Percentiles rank a stretch among this genome's conserved stretches.
phyloP scores from a whole-genome alignment of 1,139 yeast species.

The Meyerozyma carpophila region DNA sequence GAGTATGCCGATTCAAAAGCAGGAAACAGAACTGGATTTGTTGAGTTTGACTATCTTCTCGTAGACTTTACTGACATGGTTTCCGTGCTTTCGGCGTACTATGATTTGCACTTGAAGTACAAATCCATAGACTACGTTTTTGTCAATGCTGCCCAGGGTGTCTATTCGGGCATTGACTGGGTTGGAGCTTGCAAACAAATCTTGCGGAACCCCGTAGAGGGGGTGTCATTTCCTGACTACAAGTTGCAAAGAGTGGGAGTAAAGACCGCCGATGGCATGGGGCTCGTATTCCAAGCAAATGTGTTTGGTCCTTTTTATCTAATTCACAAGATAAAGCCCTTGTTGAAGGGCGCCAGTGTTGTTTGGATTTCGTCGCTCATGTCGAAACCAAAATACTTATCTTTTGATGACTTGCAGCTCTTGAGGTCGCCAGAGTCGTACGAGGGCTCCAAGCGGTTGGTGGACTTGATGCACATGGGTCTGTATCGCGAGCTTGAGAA shows the following conservation, averaged over 20 bases:
- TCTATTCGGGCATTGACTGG: slow-evolving; percentile 85
- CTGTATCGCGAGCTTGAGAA: slow-evolving; percentile 47
- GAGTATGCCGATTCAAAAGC: slow-evolving; percentile 36
- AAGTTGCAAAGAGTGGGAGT: slow-evolving; percentile 77
- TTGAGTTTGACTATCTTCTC: slow-evolving; percentile 81
- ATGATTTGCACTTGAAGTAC: slow-evolving; percentile 63
- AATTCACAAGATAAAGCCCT: slow-evolving; percentile 52
- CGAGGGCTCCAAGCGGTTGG: slow-evolving; percentile 86
- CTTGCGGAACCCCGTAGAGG: slow-evolving; percentile 58
- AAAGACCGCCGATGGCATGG: slow-evolving; percentile 66
- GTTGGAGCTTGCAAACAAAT: slow-evolving; percentile 65
- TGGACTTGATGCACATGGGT: slow-evolving; percentile 77
- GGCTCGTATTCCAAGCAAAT: slow-evolving; percentile 89
- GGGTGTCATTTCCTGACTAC: slow-evolving; percentile 81
- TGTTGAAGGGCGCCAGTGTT: slow-evolving; percentile 58
- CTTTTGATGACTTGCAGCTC: slow-evolving; percentile 71
- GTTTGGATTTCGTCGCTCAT: slow-evolving; percentile 85
- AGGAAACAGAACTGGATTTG: slow-evolving; percentile 40
- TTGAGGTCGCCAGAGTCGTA: slow-evolving; percentile 62
- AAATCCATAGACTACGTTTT: slow-evolving; percentile 68
- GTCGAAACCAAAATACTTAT: slow-evolving; percentile 66
- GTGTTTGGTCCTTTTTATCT: slow-evolving; percentile 92
- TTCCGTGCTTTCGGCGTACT: slow-evolving; percentile 68
- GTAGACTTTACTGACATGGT: slow-evolving; percentile 92
- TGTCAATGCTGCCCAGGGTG: slow-evolving; percentile 88